Conservation (phyloP, 192 early-diverging fungal genomes). For the Hyaloraphidium curvatum region DNA sequence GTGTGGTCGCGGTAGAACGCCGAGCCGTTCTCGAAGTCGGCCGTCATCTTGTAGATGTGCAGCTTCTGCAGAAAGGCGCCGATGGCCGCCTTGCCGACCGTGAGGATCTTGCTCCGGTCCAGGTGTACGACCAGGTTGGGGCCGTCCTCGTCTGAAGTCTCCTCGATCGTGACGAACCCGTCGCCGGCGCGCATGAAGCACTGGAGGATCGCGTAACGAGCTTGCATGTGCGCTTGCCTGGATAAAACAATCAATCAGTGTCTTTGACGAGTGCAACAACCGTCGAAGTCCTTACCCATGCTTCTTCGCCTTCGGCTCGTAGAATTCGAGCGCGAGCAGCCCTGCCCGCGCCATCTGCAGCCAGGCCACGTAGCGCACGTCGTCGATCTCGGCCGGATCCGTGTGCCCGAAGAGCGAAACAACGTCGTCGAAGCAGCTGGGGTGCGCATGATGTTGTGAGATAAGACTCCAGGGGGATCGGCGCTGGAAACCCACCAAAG, state of each 20-base stretch:
- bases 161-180: constrained; percentile 15
- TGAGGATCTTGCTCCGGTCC: constrained; percentile 28
- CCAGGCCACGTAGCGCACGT: constrained; percentile 26
- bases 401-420: constrained; percentile 27
- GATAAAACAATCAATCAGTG: too few species aligned
- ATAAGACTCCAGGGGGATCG: too few species aligned
- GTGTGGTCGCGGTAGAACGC: constrained; percentile 25
- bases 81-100: constrained; percentile 26
- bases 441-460: too few species aligned
- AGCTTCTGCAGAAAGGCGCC: constrained; percentile 30
- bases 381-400: constrained; percentile 18
- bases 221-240: constrained; percentile 42
- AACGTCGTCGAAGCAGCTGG: constrained; percentile 19
- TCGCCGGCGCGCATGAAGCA: constrained; percentile 23
- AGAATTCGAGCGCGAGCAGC: constrained; percentile 27
- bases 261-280: not conserved
- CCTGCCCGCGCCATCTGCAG: constrained; percentile 39
- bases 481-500: too few species aligned
- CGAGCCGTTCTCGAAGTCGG: constrained; percentile 23
- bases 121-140: constrained; percentile 19
- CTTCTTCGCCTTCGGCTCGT: constrained; percentile 19
- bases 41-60: constrained; percentile 38
- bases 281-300: not conserved
- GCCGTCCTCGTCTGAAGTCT: constrained; percentile 8
- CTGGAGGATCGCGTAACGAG: constrained; percentile 32